These are phyloP conservation scores for Coniella vitis DNA, from an alignment of 2,329 filamentous ascomycete species.

Conservation along the genomic window DNA sequence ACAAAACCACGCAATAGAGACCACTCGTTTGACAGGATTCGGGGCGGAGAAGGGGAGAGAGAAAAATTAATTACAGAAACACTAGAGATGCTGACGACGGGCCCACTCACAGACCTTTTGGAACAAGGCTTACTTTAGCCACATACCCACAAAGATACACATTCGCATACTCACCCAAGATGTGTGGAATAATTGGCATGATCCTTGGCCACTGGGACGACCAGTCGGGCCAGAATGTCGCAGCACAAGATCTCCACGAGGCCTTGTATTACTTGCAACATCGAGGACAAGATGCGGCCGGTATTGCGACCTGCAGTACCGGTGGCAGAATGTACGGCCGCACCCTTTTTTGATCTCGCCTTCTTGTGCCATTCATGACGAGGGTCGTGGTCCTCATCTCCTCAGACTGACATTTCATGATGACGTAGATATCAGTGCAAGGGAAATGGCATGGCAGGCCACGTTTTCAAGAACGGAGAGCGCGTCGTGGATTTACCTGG, in stretches of 20 bases:
- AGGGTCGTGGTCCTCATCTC: background rate
- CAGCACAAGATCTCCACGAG: slow-evolving; percentile 52
- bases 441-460: slow-evolving; percentile 70
- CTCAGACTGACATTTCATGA: background rate
- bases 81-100: no score
- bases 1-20: no score
- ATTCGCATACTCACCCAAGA: background rate
- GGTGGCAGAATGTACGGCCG: slow-evolving; percentile 65
- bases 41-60: no score
- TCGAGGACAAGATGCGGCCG: slow-evolving; percentile 81
- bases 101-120: no score
- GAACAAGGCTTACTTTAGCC: no score
- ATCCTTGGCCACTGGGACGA: slow-evolving; percentile 11
- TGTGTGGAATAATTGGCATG: slow-evolving; percentile 10
- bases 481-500: slow-evolving; percentile 70
- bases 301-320: slow-evolving; percentile 65
- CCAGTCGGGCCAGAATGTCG: slow-evolving; percentile 9
- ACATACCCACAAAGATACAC: no score
- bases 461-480: slow-evolving; percentile 76
- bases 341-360: background rate
- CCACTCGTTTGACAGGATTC: no score
- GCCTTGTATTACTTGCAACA: slow-evolving; percentile 63
- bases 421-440: slow-evolving; percentile 59
- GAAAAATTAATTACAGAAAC: no score
- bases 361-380: no score